Evolutionary conservation across 257 asterid species (phyloP), one percentile per base, ranked within the genome.

Genomic region (Solanum okadae): DNA sequence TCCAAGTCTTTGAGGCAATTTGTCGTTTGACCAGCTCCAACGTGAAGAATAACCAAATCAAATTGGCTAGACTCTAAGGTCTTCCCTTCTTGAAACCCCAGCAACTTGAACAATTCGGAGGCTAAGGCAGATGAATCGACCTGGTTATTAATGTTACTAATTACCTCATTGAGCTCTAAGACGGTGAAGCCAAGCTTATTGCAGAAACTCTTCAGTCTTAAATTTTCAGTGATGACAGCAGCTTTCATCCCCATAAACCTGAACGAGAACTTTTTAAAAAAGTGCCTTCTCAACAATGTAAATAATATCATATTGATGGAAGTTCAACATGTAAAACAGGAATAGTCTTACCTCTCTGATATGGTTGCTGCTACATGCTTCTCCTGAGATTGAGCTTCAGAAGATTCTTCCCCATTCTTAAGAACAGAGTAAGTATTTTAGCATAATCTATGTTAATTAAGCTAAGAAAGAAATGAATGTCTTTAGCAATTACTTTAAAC

Each of bases 241-340:
- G 97, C 96, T 90, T 93, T 95, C 98, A 96, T 90, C 84, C 98
- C 99, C 96, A 93, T 94, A 92, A 96, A 96, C 94, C 99, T 95
- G 91, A 90, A 89, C 2, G 71, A 82, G 29, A 49, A 8, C 10
- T 49, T 82, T 27, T 78, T 33, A 0, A 20, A 25, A 5, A 29
- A n/a, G 67, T 11, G 18, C 40, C 6, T 68, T 34, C 68, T 31
- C 75, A 22, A 68, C 84, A n/a, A 14, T 46, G 31, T 67, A 71
- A 27, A 75, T 20, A 70, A 8, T 56, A 13, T 49, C 35, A 78
- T 3, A 65, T 14, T 3, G 76, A 88, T 59, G 22, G 82, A 78
- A 25, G 37, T 83, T 20, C 42, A 70, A 70, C 49, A 59, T 72
- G 81, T 52, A 33, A 75, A 67, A 14, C 31, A 9, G 82, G 22